These are phyloP conservation scores for Trichoderma parareesei DNA, from an alignment of 495 filamentous ascomycete species.

Conservation along the genomic window DNA sequence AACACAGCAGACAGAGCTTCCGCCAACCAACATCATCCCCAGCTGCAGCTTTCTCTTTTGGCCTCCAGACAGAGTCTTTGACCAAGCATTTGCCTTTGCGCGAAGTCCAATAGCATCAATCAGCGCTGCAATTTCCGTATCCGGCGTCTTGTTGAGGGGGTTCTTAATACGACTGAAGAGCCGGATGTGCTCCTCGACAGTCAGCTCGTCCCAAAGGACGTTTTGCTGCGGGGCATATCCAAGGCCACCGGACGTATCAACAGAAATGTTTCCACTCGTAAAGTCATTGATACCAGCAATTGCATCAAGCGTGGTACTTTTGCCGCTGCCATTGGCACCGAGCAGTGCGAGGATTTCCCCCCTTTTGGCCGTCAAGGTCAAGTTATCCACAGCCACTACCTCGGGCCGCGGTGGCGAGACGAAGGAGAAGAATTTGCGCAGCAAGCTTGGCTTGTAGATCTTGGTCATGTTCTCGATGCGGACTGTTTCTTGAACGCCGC, in stretches of 20 bases:
- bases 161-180: slow-evolving; percentile 64
- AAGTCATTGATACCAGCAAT: slow-evolving; percentile 58
- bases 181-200: slow-evolving; percentile 58
- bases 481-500: slow-evolving; percentile 34
- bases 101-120: slow-evolving; percentile 56
- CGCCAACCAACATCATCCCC: slow-evolving; percentile 74
- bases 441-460: slow-evolving; percentile 52
- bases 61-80: slow-evolving; percentile 60
- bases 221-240: slow-evolving; percentile 69
- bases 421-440: slow-evolving; percentile 41
- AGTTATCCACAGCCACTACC: slow-evolving; percentile 53
- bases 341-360: slow-evolving; percentile 64
- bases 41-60: slow-evolving; percentile 75
- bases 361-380: slow-evolving; percentile 49
- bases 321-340: slow-evolving; percentile 69
- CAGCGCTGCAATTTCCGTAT: slow-evolving; percentile 22
- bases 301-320: slow-evolving; percentile 66
- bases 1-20: slow-evolving; percentile 66
- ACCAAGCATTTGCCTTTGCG: slow-evolving; percentile 47
- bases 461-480: slow-evolving; percentile 50
- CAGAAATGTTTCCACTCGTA: slow-evolving; percentile 50
- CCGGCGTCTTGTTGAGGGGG: slow-evolving; percentile 19
- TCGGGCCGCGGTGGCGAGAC: slow-evolving; percentile 32
- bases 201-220: slow-evolving; percentile 65
- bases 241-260: slow-evolving; percentile 32